These are phyloP conservation scores for Didymella sp. DNA, from an alignment of 2,329 filamentous ascomycete genomes.

Conservation along the genomic window DNA sequence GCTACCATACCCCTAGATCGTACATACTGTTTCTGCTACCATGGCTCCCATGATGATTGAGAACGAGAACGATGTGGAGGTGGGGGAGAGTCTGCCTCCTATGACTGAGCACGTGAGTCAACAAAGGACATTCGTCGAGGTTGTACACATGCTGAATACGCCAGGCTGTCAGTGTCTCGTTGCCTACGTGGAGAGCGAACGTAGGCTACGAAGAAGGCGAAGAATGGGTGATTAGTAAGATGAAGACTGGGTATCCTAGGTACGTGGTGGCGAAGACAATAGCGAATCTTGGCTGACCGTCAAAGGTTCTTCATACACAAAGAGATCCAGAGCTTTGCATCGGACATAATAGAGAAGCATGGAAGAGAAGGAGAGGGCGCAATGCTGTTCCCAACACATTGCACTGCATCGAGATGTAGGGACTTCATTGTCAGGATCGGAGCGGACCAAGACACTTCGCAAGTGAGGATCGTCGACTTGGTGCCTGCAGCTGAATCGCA, in stretches of 20 bases:
- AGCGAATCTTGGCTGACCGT: constrained; percentile 18
- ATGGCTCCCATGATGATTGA: constrained; percentile 35
- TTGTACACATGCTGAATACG: constrained; percentile 24
- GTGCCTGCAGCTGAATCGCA: constrained; percentile 65
- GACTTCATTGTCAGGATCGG: constrained; percentile 73
- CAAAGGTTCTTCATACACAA: constrained; percentile 89
- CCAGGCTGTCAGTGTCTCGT: constrained; percentile 92
- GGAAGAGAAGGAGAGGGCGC: constrained; percentile 70
- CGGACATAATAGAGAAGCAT: constrained; percentile 69
- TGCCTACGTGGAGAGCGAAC: constrained; percentile 91
- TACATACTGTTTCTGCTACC: constrained; percentile 17
- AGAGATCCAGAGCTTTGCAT: constrained; percentile 75
- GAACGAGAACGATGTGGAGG: constrained; percentile 46
- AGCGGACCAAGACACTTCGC: constrained; percentile 58
- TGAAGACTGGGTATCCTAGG: constrained; percentile 92
- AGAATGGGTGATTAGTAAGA: constrained; percentile 80
- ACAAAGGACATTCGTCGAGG: constrained; percentile 6
- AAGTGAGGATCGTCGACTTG: constrained; percentile 67
- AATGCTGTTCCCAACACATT: constrained; percentile 80
- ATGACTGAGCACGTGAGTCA: constrained; percentile 51
- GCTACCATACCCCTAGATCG: constrained; percentile 6
- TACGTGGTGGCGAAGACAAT: constrained; percentile 46
- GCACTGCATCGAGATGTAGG: constrained; percentile 73
- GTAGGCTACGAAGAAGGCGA: constrained; percentile 94
- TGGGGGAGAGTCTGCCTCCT: constrained; percentile 49